phyloP scores from a whole-genome alignment of 2,329 filamentous ascomycete genomes.

The Scortechinia acanthostroma region DNA sequence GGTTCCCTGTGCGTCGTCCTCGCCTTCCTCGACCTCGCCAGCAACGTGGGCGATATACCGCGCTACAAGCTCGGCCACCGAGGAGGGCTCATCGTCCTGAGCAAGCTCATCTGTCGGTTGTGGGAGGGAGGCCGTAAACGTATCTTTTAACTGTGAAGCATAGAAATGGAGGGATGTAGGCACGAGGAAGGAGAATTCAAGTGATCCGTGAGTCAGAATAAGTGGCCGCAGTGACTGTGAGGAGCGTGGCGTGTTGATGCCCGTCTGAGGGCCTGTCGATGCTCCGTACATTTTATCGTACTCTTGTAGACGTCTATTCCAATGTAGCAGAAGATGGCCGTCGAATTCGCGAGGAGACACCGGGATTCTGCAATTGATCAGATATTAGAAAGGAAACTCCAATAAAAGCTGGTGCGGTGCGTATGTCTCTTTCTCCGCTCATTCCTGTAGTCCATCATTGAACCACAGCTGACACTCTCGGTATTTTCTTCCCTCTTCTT shows the following conservation, averaged over 20 bases:
- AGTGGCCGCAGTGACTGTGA: conserved; percentile 67
- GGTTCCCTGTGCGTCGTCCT: conserved; percentile 59
- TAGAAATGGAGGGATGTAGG: conserved; percentile 70
- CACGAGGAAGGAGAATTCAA: conserved; percentile 70
- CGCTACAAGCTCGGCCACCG: conserved; percentile 63
- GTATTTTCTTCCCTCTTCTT: no score
- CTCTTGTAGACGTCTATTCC: not conserved
- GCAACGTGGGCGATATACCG: conserved; percentile 66
- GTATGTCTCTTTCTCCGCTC: no score
- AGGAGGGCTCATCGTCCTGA: conserved; percentile 71
- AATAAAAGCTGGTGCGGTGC: no score
- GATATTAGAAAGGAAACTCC: no score
- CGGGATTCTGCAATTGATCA: no score
- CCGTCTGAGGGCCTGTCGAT: conserved; percentile 55
- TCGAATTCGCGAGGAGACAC: no score
- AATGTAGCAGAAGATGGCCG: no score
- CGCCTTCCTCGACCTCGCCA: conserved; percentile 62
- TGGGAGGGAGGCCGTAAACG: conserved; percentile 61
- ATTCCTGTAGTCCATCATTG: no score
- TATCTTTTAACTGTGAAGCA: conserved; percentile 65
- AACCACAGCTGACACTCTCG: no score
- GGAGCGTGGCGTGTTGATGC: conserved; percentile 68
- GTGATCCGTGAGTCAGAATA: conserved; percentile 63
- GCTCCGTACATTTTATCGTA: conserved; percentile 51
- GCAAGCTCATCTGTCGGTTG: conserved; percentile 69